A percentile compares a stretch with the other conserved stretches of the same genome.
Conservation (phyloP, 495 filamentous ascomycete species). For the Talaromyces ruber region DNA sequence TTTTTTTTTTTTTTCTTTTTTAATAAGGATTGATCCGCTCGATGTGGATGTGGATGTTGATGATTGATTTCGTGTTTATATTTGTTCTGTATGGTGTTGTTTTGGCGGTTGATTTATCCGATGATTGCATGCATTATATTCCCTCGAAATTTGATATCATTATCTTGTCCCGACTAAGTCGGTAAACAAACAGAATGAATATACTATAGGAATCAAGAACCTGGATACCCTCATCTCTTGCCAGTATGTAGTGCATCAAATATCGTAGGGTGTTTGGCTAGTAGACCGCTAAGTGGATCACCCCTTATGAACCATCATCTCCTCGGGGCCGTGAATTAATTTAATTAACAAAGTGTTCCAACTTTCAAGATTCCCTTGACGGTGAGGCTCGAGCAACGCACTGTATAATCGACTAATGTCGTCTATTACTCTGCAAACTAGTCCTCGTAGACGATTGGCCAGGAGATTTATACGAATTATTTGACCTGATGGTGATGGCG, state of each 20-base stretch:
- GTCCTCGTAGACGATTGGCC: neutral
- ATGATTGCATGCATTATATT: conserved; percentile 5
- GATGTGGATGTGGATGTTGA: neutral
- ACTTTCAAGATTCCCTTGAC: too few relatives aligned
- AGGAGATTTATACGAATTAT: neutral
- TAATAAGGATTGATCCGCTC: neutral
- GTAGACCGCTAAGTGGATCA: too few relatives aligned
- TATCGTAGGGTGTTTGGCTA: too few relatives aligned
- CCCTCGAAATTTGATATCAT: neutral
- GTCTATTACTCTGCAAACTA: neutral
- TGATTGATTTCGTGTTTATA: neutral
- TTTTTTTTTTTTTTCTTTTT: too few relatives aligned
- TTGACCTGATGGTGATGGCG: neutral
- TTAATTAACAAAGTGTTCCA: too few relatives aligned
- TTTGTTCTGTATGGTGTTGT: neutral
- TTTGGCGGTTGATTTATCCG: conserved; percentile 5
- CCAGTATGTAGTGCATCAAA: too few relatives aligned
- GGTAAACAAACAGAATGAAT: neutral
- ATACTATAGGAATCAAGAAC: neutral
- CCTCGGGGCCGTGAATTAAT: too few relatives aligned
- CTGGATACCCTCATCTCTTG: neutral
- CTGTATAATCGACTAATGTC: neutral
- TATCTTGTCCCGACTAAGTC: neutral
- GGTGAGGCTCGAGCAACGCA: neutral
- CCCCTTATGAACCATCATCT: too few relatives aligned